phyloP scores from a whole-genome alignment of 164 flowering plant species.

The Echeveria elegans region DNA sequence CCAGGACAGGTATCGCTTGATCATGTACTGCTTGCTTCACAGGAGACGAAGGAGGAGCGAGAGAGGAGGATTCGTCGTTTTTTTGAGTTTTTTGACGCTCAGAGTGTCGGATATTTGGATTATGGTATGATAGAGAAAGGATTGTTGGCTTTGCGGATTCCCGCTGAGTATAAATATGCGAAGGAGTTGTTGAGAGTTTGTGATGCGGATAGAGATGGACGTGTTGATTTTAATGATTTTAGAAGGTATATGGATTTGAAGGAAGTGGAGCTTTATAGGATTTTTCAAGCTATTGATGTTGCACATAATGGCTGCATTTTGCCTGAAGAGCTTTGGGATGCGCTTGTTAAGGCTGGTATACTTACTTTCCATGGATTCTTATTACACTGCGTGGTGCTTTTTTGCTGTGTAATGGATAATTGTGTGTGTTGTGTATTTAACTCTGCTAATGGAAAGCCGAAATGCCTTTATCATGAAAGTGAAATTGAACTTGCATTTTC shows the following conservation, averaged over 20 bases:
- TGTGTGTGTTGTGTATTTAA: no score
- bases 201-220: conserved; percentile 2
- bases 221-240: conserved; percentile 1
- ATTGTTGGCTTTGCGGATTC: background rate
- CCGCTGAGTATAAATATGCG: conserved; percentile 57
- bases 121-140: conserved; percentile 23
- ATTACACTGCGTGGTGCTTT: background rate
- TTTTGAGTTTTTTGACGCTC: conserved; percentile 65
- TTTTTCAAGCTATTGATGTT: conserved; percentile 14
- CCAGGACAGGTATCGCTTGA: conserved; percentile 67
- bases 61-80: conserved; percentile 64
- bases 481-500: background rate
- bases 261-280: conserved; percentile 61
- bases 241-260: conserved; percentile 2
- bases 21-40: conserved; percentile 71
- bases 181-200: conserved; percentile 5
- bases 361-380: background rate
- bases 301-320: conserved; percentile 43
- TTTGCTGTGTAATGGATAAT: background rate
- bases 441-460: background rate
- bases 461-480: background rate
- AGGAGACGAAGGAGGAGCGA: conserved; percentile 81
- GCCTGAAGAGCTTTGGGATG: conserved; percentile 3
- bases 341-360: conserved; percentile 49
- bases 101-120: conserved; percentile 60